Base-by-base conservation (phyloP, 2,329 filamentous ascomycete species). In the Aspergillus pseudotamarii region DNA sequence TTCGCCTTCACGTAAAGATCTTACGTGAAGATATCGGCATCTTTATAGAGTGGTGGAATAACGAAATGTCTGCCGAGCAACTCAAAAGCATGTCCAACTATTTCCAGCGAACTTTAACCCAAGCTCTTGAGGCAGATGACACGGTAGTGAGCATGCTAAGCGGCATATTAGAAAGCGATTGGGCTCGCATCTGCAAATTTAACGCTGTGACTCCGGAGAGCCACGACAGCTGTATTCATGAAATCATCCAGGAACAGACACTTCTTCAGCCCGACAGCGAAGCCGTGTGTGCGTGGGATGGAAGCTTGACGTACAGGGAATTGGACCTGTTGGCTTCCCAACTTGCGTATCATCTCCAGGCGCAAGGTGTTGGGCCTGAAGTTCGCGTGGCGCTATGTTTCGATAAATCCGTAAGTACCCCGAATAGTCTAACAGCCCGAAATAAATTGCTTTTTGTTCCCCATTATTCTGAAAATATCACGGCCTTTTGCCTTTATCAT, bases 101-200 rank as follows among this genome's bases (percentile, higher is more conserved):
- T 0, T 86, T 89, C 51, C 84, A 85, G 45, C 80, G 82, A 28
- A 82, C 86, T 0, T 73, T 88, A 19, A 75, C 80, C 14, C 74
- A 80, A 21, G 79, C 86, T 2, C 65, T 87, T 14, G 74, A 78
- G 2, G 71, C 74, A 4, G 80, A 82, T 0, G 76, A 79, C 11
- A 76, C 75, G 19, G 73, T 76, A 4, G 75, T 86, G 57, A 80
- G 76, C 6, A 75, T 84, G 23, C 73, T 84, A 30, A 82, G 86
- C 70, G 76, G 86, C 3, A 86, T 88, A 67, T 86, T 81, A 14
- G 82, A 85, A 55, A 78, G 82, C 10, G 86, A 89, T 66, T 83
- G 83, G 64, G 78, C 82, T 5, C 84, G 86, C 60, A 82, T 88
- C 48, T 71, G 84, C 9, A 79, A 81, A 6, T 86, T 86, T 76